Evolutionary conservation across 2,329 filamentous ascomycete genomes (phyloP).

Genomic region (Penicillium decumbens): DNA sequence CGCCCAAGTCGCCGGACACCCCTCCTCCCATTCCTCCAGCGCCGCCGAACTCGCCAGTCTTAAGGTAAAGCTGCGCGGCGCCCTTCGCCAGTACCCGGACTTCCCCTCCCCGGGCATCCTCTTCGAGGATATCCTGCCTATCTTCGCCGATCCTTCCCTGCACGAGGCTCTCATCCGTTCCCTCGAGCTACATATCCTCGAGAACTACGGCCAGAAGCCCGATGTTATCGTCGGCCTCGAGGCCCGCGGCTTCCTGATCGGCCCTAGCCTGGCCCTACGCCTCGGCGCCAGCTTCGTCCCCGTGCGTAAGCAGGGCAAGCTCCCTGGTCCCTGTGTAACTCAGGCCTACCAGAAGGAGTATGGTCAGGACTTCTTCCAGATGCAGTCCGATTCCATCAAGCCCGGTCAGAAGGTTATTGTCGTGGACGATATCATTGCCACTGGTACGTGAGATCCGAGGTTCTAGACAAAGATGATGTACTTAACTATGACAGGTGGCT

Average conservation of each 20-base stretch:
- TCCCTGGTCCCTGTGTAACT: constrained; percentile 82
- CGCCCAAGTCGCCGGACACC: constrained; percentile 41
- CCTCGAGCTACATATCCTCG: constrained; percentile 74
- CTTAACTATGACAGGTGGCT: constrained; percentile 62
- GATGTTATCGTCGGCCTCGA: constrained; percentile 93
- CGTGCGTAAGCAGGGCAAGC: constrained; percentile 91
- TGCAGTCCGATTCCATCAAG: constrained; percentile 81
- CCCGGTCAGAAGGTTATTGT: constrained; percentile 84
- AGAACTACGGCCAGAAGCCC: constrained; percentile 61
- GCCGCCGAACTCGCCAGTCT: constrained; percentile 57
- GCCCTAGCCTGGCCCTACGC: constrained; percentile 77
- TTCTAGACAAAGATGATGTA: neutral
- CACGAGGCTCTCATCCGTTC: constrained; percentile 76
- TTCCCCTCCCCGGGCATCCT: constrained; percentile 89
- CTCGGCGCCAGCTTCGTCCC: constrained; percentile 85
- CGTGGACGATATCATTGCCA: constrained; percentile 97
- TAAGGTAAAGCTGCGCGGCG: constrained; percentile 63
- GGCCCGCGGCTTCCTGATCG: constrained; percentile 91
- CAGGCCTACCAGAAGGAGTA: constrained; percentile 94
- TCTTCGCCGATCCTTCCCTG: constrained; percentile 73
- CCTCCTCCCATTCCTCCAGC: constrained; percentile 46
- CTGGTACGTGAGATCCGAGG: constrained; percentile 58
- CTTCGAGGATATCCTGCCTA: constrained; percentile 96
- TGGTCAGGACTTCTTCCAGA: constrained; percentile 90
- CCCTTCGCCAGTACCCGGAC: constrained; percentile 81